Percentiles rank a stretch among this genome's conserved stretches.
These are phyloP conservation scores for Leccinum longicurvipes DNA, from an alignment of 768 basidiomycete genomes.

Conservation along the genomic window DNA sequence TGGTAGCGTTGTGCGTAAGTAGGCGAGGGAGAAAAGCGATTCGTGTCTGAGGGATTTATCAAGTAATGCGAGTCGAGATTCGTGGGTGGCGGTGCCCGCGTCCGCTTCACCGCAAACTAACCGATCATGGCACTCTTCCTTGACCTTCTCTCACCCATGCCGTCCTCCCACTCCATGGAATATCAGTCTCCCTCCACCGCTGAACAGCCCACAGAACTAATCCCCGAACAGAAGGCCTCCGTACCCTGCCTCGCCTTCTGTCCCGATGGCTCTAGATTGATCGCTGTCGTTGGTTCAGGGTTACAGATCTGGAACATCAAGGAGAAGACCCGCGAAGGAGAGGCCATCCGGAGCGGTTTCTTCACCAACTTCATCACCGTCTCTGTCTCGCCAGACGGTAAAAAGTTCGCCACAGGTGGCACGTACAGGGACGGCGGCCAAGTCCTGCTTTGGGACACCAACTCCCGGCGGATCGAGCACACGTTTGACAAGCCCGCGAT, in stretches of 20 bases:
- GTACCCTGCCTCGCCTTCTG: conserved; percentile 23
- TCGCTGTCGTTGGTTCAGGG: conserved; percentile 25
- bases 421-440: conserved; percentile 25
- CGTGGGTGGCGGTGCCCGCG: conserved; percentile 14
- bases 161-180: conserved; percentile 2
- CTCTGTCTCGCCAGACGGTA: conserved; percentile 22
- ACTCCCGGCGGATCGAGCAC: conserved; percentile 20
- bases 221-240: conserved; percentile 17
- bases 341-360: conserved; percentile 21
- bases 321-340: conserved; percentile 19
- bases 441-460: conserved; percentile 22
- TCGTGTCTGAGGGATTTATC: conserved; percentile 2
- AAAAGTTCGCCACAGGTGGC: conserved; percentile 22
- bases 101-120: not conserved
- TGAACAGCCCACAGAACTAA: conserved; percentile 13
- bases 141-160: conserved; percentile 13
- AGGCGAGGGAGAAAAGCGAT: not conserved
- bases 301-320: conserved; percentile 25
- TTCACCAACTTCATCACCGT: conserved; percentile 28
- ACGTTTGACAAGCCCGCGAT: conserved; percentile 22
- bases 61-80: conserved; percentile 8
- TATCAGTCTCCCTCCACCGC: not conserved
- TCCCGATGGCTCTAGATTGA: conserved; percentile 25
- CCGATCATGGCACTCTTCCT: conserved; percentile 7
- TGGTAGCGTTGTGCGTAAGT: not conserved